Percentiles rank a stretch among this genome's conserved stretches.
Conservation (phyloP, 257 asterid genomes). For the Eucommia ulmoides region DNA sequence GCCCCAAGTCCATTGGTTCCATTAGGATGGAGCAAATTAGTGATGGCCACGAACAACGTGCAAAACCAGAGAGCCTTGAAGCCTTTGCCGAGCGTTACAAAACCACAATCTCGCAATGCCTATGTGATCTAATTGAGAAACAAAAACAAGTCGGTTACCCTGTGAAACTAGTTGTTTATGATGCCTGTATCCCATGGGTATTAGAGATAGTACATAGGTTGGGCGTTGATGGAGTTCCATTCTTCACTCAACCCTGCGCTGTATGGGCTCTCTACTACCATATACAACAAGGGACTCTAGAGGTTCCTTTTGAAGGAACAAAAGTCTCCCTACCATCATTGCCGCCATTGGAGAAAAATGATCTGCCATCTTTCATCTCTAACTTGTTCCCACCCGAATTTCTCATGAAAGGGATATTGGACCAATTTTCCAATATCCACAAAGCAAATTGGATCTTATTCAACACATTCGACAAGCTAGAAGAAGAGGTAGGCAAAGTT, state of each 20-base stretch:
- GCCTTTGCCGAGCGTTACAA: not conserved
- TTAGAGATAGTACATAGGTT: not conserved
- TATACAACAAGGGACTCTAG: not conserved
- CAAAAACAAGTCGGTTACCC: not conserved
- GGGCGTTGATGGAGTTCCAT: not conserved
- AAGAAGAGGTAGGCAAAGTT: constrained; percentile 1
- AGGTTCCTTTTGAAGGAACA: not conserved
- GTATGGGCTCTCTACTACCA: not conserved
- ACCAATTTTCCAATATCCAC: not conserved
- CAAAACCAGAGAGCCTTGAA: not conserved
- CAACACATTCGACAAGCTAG: constrained; percentile 1
- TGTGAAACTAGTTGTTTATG: not conserved
- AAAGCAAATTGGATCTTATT: not conserved
- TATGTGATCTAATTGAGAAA: not conserved
- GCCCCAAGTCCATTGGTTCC: not conserved
- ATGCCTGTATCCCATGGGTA: not conserved
- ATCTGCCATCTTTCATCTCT: not conserved
- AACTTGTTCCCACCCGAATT: not conserved
- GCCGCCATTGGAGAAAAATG: not conserved
- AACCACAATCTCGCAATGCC: not conserved
- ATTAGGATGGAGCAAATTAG: not conserved
- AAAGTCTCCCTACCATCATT: not conserved
- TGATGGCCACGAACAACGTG: not conserved
- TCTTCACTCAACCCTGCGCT: constrained; percentile 1
- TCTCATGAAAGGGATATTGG: not conserved